phyloP scores from a whole-genome alignment of 1,284 basidiomycete genomes.

The Rhodotorula sp. region DNA sequence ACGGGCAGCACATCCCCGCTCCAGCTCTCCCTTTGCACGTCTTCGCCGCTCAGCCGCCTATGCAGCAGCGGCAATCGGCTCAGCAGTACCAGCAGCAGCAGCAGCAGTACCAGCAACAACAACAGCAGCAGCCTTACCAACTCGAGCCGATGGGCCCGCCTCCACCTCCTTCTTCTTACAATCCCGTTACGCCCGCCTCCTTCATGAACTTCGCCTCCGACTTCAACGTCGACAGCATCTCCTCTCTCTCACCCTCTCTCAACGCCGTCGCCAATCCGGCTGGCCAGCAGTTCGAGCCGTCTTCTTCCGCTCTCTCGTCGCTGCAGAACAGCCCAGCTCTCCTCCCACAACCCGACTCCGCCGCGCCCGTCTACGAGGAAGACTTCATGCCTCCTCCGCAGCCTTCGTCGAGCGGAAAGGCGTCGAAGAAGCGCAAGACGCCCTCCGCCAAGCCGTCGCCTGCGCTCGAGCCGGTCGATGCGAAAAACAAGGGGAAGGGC shows the following conservation, averaged over 20 bases:
- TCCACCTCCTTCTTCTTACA: conserved; percentile 15
- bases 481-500: conserved; percentile 33
- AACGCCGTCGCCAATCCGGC: background rate
- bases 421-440: conserved; percentile 10
- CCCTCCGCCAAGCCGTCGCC: conserved; percentile 14
- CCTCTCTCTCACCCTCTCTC: conserved; percentile 24
- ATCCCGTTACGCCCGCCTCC: conserved; percentile 41
- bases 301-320: conserved; percentile 3
- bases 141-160: conserved; percentile 38
- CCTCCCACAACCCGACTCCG: conserved; percentile 7
- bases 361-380: background rate
- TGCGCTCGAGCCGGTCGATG: conserved; percentile 18
- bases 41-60: background rate
- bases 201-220: conserved; percentile 42
- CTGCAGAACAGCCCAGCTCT: conserved; percentile 16
- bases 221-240: conserved; percentile 27
- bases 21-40: background rate
- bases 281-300: background rate
- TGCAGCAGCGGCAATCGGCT: background rate
- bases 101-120: background rate
- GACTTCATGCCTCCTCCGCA: background rate
- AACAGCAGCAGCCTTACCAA: background rate
- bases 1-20: too few relatives aligned
- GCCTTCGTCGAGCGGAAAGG: conserved; percentile 9
- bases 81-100: background rate